Evolutionary conservation across 1,284 basidiomycete genomes (phyloP), one percentile per base, ranked within the genome.

Genomic region (Ustilago hordei): DNA sequence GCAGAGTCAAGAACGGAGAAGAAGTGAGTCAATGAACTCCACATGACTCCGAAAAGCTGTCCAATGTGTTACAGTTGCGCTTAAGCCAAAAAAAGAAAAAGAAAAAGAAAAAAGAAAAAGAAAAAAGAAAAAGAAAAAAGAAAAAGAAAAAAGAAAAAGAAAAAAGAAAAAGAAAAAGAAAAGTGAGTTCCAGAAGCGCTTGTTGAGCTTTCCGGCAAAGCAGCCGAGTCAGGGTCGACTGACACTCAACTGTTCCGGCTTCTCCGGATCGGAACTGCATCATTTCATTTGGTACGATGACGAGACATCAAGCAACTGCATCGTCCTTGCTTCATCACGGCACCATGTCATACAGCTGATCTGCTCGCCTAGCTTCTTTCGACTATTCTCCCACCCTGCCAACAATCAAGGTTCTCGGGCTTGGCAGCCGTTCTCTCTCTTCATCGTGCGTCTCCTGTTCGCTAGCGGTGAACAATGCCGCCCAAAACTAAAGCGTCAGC

Each of bases 391-490:
- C 43, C 43, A 45, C 43, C 11, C 11, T 45, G 43, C 15, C 43
- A 19, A 45, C n/a, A 45, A 45, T 15, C 15, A 43, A 43, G 39
- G 12, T 43, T 43, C 12, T 43, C 39, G 39, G 39, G 6, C 43
- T 45, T 45, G 43, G 19, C n/a, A 4, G 43, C 7, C n/a, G n/a
- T 19, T 19, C 11, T 19, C 43, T 19, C 43, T 2, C 43, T 19
- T 19, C n/a, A 11, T n/a, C 7, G 43, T 19, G 43, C 43, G 43
- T 17, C n/a, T n/a, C 13, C 39, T 12, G 6, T 43, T 45, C 17
- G 43, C 43, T 45, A 8, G 43, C 43, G n/a, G 43, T 45, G 43
- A 45, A 45, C n/a, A n/a, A 73, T 73, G 70, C 70, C 65, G 39
- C 65, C 70, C 32, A 73, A 73, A 54, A 38, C 60, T 32, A 68